A percentile compares a stretch with the other conserved stretches of the same genome.
These are phyloP conservation scores for Acacia concinna DNA, from an alignment of 331 rosid genomes.

Conservation along the genomic window DNA sequence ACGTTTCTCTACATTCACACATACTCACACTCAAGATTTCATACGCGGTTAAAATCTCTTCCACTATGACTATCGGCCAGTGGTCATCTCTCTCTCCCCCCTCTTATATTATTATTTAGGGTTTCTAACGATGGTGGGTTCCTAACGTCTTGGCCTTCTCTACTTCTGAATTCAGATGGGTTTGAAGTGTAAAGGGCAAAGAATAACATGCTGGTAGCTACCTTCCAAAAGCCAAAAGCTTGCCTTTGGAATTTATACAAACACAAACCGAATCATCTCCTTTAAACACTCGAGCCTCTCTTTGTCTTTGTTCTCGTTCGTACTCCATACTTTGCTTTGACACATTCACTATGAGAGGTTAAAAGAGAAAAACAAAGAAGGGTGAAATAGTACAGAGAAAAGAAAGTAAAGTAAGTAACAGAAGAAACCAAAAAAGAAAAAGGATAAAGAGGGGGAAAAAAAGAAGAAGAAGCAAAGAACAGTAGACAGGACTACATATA, in stretches of 20 bases:
- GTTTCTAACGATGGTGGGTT: not conserved
- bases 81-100: not conserved
- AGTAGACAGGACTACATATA: not conserved
- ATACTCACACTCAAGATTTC: no score
- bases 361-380: not conserved
- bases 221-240: conserved; percentile 22
- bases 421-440: not conserved
- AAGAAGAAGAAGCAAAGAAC: not conserved
- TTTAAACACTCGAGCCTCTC: not conserved
- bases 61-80: no score
- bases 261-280: conserved; percentile 5
- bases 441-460: no score
- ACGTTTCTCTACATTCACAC: no score
- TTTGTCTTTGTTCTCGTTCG: not conserved
- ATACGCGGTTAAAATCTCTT: no score
- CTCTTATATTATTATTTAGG: not conserved
- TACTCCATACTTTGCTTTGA: not conserved
- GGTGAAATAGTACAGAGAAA: not conserved
- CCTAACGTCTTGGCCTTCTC: not conserved
- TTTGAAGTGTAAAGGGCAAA: not conserved
- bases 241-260: conserved; percentile 19
- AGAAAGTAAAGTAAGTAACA: not conserved
- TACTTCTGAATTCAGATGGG: not conserved
- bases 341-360: not conserved
- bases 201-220: conserved; percentile 18